Evolutionary conservation across 805 yeast species (phyloP).

Genomic region (Candida parachauliodes): DNA sequence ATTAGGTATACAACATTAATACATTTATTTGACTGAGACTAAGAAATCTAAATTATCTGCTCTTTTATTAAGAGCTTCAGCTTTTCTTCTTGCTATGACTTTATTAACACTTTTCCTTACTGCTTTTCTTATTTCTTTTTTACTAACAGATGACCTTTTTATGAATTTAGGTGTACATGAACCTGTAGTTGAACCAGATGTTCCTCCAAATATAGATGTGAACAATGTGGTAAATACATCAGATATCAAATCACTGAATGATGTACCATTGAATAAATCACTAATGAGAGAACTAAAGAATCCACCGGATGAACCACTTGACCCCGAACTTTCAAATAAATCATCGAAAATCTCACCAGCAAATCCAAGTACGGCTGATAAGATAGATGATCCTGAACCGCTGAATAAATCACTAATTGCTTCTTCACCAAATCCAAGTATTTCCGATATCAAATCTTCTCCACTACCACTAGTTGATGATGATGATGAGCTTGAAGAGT

Average conservation of each 20-base stretch:
- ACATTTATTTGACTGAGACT: background rate
- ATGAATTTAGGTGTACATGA: slow-evolving; percentile 5
- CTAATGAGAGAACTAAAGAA: slow-evolving; percentile 3
- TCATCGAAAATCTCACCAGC: slow-evolving; percentile 9
- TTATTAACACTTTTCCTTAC: slow-evolving; percentile 7
- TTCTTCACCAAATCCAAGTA: slow-evolving; percentile 6
- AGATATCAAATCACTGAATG: slow-evolving; percentile 6
- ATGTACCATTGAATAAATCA: slow-evolving; percentile 5
- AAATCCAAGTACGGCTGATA: slow-evolving; percentile 5
- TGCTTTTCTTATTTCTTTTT: slow-evolving; percentile 7
- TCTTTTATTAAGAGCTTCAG: slow-evolving; percentile 19
- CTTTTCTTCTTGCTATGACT: slow-evolving; percentile 7
- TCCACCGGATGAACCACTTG: slow-evolving; percentile 6
- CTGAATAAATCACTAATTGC: slow-evolving; percentile 4
- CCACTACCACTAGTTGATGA: background rate
- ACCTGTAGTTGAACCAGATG: slow-evolving; percentile 7
- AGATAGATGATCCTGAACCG: slow-evolving; percentile 3
- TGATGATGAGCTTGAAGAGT: background rate
- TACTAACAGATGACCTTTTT: slow-evolving; percentile 6
- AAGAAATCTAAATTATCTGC: slow-evolving; percentile 43
- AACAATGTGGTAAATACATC: slow-evolving; percentile 8
- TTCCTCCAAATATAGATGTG: slow-evolving; percentile 7
- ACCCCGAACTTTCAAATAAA: slow-evolving; percentile 2
- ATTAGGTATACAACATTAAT: background rate
- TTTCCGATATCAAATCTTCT: slow-evolving; percentile 5